Evolutionary conservation across 2,329 filamentous ascomycete genomes (phyloP).

Genomic region (Stemphylium vesicarium): DNA sequence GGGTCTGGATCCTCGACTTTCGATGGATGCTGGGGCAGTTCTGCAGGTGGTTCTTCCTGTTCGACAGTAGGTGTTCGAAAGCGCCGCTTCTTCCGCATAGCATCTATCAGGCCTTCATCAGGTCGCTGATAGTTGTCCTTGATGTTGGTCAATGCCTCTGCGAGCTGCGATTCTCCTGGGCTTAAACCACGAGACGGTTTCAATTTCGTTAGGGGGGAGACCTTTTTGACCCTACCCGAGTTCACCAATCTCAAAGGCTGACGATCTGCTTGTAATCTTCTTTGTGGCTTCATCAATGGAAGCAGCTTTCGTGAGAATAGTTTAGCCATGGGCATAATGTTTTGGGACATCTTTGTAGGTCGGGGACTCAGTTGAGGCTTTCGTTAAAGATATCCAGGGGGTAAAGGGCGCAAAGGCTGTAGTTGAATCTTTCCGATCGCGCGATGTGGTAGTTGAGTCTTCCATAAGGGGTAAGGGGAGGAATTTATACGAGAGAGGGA

Average conservation of each 20-base stretch:
- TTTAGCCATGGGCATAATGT: neutral
- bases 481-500: neutral
- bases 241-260: neutral
- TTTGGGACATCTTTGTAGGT: neutral
- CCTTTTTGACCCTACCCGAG: neutral
- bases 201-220: no score
- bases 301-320: neutral
- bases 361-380: neutral
- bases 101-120: neutral
- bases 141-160: constrained; percentile 6
- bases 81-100: neutral
- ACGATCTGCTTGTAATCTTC: no score
- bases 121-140: constrained; percentile 5
- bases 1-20: neutral
- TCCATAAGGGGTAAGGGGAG: no score
- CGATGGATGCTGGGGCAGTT: no score
- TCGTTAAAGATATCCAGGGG: neutral
- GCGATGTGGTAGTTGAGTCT: no score
- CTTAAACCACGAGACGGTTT: neutral
- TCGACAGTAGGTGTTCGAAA: neutral
- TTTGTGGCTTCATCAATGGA: no score
- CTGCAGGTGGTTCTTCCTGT: no score
- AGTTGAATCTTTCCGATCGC: no score
- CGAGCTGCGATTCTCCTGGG: neutral
- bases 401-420: no score